Evolutionary conservation across 179 eudicot species (phyloP).

Genomic region (Beta corolliflora): DNA sequence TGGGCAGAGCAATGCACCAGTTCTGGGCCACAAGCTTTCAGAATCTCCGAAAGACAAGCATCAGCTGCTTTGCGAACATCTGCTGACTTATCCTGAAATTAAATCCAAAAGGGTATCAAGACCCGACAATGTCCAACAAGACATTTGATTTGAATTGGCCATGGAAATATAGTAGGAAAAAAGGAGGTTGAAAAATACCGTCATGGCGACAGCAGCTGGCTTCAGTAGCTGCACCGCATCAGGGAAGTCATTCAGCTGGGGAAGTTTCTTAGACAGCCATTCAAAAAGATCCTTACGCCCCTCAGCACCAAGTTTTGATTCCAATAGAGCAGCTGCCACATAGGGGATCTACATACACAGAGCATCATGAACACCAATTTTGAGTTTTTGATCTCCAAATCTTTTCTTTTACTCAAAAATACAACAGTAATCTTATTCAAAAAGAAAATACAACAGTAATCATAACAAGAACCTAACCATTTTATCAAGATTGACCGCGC

Average conservation of each 20-base stretch:
- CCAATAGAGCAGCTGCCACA: conserved; percentile 66
- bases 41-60: conserved; percentile 70
- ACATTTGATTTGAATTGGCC: not conserved
- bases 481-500: conserved; percentile 95
- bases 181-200: conserved; percentile 46
- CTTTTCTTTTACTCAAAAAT: not conserved
- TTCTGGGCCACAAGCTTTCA: conserved; percentile 84
- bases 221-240: conserved; percentile 87
- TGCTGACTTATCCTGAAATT: conserved; percentile 88
- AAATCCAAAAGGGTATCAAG: conserved; percentile 5
- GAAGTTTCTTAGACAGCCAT: conserved; percentile 83
- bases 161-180: not conserved
- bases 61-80: conserved; percentile 99
- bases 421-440: not conserved
- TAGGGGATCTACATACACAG: conserved; percentile 65
- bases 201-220: conserved; percentile 78
- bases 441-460: too few relatives aligned
- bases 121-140: not conserved
- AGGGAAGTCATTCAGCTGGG: conserved; percentile 57
- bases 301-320: conserved; percentile 91
- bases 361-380: not conserved
- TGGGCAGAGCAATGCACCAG: conserved; percentile 33
- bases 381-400: not conserved
- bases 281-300: conserved; percentile 99
- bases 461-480: conserved; percentile 52